These are phyloP conservation scores for Lentinula aciculospora DNA, from an alignment of 768 basidiomycete genomes.

Conservation along the genomic window DNA sequence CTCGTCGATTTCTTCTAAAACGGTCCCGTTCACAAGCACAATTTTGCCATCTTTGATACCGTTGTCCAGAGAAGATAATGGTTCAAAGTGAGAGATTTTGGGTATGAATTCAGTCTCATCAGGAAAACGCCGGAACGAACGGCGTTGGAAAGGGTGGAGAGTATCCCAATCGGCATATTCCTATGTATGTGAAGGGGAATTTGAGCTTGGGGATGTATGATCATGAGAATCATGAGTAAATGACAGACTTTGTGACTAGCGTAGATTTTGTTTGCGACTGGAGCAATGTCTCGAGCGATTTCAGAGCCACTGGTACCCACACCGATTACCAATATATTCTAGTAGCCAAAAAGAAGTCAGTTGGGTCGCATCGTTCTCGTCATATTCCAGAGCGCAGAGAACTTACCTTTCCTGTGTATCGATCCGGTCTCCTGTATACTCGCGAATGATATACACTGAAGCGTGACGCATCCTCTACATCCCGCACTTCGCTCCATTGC, in stretches of 20 bases:
- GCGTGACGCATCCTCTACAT: conserved; percentile 9
- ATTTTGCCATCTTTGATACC: conserved; percentile 21
- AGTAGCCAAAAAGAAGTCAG: neutral
- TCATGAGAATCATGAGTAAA: neutral
- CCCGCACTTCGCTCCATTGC: conserved; percentile 19
- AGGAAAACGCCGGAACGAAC: conserved; percentile 20
- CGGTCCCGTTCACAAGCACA: conserved; percentile 21
- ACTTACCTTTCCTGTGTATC: conserved; percentile 22
- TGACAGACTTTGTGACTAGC: conserved; percentile 16
- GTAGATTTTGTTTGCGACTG: conserved; percentile 9
- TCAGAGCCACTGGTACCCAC: conserved; percentile 15
- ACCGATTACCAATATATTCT: conserved; percentile 17
- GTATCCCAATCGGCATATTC: conserved; percentile 15
- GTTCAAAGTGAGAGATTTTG: conserved; percentile 21
- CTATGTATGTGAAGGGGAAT: too few relatives aligned
- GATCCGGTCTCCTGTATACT: conserved; percentile 24
- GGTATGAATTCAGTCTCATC: conserved; percentile 20
- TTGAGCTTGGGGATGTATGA: neutral
- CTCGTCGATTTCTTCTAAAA: conserved; percentile 23
- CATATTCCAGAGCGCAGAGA: neutral
- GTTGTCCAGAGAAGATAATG: conserved; percentile 11
- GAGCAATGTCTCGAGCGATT: conserved; percentile 16
- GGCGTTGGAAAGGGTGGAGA: conserved; percentile 20
- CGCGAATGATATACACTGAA: conserved; percentile 23
- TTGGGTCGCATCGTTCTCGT: too few relatives aligned